Conservation (phyloP, 768 basidiomycete genomes). For the Hemileccinum impolitum region DNA sequence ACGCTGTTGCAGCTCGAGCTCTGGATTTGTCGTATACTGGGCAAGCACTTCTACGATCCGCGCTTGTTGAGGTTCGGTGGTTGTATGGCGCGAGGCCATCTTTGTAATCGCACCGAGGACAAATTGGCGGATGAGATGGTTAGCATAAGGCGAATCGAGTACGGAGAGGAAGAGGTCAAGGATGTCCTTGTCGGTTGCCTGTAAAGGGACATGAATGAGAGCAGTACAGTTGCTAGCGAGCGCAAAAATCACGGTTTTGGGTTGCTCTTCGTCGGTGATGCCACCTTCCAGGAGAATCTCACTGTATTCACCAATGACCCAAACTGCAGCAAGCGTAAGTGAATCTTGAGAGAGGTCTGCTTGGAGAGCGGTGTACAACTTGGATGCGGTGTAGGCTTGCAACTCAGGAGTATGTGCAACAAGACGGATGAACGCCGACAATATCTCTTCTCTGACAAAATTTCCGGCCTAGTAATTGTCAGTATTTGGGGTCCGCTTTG, state of each 20-base stretch:
- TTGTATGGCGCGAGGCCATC: constrained; percentile 76
- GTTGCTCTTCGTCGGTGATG: constrained; percentile 71
- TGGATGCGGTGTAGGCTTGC: constrained; percentile 92
- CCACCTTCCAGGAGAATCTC: constrained; percentile 88
- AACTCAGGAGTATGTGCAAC: constrained; percentile 97
- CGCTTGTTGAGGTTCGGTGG: constrained; percentile 63
- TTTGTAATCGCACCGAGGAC: constrained; percentile 89
- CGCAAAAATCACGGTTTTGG: constrained; percentile 50
- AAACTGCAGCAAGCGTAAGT: constrained; percentile 86
- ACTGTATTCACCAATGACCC: constrained; percentile 96
- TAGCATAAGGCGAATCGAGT: constrained; percentile 91
- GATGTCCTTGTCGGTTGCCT: constrained; percentile 81
- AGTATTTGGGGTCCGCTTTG: background rate
- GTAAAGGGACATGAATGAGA: background rate
- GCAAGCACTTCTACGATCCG: constrained; percentile 75
- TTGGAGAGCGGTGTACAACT: constrained; percentile 82
- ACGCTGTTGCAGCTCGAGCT: constrained; percentile 93
- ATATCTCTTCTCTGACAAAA: constrained; percentile 93
- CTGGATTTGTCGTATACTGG: constrained; percentile 82
- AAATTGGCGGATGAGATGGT: constrained; percentile 88
- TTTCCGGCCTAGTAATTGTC: constrained; percentile 76
- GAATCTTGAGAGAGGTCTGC: constrained; percentile 96
- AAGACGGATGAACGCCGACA: constrained; percentile 92
- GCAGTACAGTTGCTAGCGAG: background rate
- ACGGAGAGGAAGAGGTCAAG: constrained; percentile 83